Percentiles rank a stretch among this genome's conserved stretches.
Evolutionary conservation across 2,329 filamentous ascomycete species (phyloP).

Genomic region (Tolypocladium capitatum): DNA sequence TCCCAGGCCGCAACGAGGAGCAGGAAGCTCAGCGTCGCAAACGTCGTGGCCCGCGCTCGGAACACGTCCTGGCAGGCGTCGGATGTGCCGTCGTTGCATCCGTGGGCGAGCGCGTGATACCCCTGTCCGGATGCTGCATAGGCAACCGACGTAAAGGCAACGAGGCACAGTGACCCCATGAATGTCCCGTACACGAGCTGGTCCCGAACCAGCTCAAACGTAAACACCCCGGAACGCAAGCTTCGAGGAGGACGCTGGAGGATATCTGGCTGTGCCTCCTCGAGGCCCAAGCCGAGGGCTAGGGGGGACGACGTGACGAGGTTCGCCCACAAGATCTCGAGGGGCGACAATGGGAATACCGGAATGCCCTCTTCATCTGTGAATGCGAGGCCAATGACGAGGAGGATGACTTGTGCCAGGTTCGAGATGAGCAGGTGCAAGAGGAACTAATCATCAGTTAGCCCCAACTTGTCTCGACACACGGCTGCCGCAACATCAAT

Average conservation of each 20-base stretch:
- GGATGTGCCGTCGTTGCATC: constrained; percentile 44
- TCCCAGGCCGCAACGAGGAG: constrained; percentile 61
- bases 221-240: constrained; percentile 48
- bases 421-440: constrained; percentile 58
- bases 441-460: constrained; percentile 30
- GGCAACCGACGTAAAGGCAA: constrained; percentile 45
- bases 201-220: constrained; percentile 49
- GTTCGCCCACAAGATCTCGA: constrained; percentile 68
- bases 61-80: constrained; percentile 42
- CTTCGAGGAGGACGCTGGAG: constrained; percentile 52
- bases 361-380: constrained; percentile 45
- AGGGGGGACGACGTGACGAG: constrained; percentile 60
- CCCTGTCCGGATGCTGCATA: constrained; percentile 34
- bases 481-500: no score
- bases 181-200: constrained; percentile 53
- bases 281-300: constrained; percentile 59
- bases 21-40: constrained; percentile 55
- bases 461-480: not conserved
- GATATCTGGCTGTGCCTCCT: constrained; percentile 55
- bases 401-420: constrained; percentile 54
- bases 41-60: constrained; percentile 54
- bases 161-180: constrained; percentile 49
- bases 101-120: constrained; percentile 33
- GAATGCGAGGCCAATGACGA: constrained; percentile 57
- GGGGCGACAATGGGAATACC: constrained; percentile 57